Base-by-base conservation (phyloP, 768 basidiomycete genomes). In the Plicaturopsis crispa region DNA sequence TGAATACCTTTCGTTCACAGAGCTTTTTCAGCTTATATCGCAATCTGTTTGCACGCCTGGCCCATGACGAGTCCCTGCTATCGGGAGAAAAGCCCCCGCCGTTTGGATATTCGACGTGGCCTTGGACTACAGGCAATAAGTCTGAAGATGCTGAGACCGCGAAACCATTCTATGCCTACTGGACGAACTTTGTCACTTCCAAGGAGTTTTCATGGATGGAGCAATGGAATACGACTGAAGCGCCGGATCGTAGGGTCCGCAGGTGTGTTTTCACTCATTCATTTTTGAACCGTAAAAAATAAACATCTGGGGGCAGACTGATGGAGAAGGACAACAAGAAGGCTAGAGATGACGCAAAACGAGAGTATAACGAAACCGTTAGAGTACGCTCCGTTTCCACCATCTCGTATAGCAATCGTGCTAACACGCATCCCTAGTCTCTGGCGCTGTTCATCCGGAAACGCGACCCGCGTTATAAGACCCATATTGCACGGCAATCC, bases 271-370 rank as follows among this genome's bases (percentile, higher is more conserved):
- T 14, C n/a, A 17, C 5, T 8, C 24, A 19, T 20, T 16, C 19
- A 16, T 40, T 31, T 47, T 6, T 17, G 22, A 16, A 21, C 14
- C 38, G 17, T 44, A 18, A 4, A 34, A 16, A 32, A 28, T 22
- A 33, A 28, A 5, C 23, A 11, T 22, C 8, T 24, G 6, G 24
- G 11, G 21, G 11, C 23, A 89, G 88, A 49, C 52, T 90, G 33
- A 92, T 98, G 85, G 96, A 98, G 55, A 88, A 81, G 50, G 96
- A 97, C 47, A 98, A 99, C 60, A 89, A 86, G 60, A 92, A 92
- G 54, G 78, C 79, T 3, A 73, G 92, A 11, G 90, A 96, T 20
- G 84, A 90, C 26, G 84, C 84, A 5, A 73, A 84, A 26, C 75
- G 76, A 52, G 93, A 98, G 43, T 98, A 94, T 59, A 97, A 91